A percentile compares a stretch with the other conserved stretches of the same genome.
These are phyloP conservation scores for Candida stauntonica DNA, from an alignment of 805 yeast genomes.

Conservation along the genomic window DNA sequence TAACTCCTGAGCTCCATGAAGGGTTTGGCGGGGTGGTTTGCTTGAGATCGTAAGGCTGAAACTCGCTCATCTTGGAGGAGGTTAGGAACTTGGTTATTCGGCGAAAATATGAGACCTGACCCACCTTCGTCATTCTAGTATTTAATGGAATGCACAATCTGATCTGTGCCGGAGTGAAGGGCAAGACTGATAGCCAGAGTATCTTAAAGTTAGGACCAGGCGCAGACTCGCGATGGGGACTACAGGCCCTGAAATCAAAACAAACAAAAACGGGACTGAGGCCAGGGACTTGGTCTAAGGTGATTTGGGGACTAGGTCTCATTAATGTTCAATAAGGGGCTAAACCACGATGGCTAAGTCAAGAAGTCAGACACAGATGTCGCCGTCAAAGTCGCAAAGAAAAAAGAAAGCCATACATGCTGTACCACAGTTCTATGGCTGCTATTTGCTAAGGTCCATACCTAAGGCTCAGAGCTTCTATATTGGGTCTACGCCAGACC, in stretches of 20 bases:
- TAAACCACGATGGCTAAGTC: neutral
- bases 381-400: neutral
- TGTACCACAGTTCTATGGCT: constrained; percentile 54
- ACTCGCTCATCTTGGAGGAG: neutral
- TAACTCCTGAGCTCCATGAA: constrained; percentile 5
- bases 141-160: too few species aligned
- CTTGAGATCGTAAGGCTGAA: constrained; percentile 6
- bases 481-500: constrained; percentile 82
- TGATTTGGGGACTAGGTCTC: neutral
- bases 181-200: too few species aligned
- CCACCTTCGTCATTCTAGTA: too few species aligned
- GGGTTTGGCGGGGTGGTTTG: constrained; percentile 11
- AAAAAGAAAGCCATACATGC: constrained; percentile 7
- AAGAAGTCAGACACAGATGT: neutral
- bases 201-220: too few species aligned
- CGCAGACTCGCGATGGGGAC: constrained; percentile 2
- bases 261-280: neutral
- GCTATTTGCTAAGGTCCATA: constrained; percentile 61
- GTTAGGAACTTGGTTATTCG: too few species aligned
- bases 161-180: too few species aligned
- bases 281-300: neutral
- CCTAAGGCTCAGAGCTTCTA: constrained; percentile 58
- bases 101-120: too few species aligned
- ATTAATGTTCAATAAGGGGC: neutral
- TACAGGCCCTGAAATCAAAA: too few species aligned